phyloP scores from a whole-genome alignment of 164 flowering plant species.

The Umbilicus rupestris region DNA sequence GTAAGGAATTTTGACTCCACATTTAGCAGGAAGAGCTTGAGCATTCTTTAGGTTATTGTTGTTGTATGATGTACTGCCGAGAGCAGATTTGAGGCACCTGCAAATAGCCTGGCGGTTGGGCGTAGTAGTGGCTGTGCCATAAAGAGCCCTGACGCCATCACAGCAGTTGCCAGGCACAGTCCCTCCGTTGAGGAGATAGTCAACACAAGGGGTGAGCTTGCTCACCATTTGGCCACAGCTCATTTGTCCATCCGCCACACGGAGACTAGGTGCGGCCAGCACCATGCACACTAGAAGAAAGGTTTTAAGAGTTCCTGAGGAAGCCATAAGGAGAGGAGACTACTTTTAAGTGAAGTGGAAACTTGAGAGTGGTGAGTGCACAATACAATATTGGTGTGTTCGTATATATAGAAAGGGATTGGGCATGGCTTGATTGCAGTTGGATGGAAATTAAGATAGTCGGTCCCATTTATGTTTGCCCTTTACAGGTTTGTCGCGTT shows the following conservation, averaged over 20 bases:
- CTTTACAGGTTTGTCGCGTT: too few relatives aligned
- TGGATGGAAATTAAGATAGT: background rate
- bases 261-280: background rate
- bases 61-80: background rate
- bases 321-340: background rate
- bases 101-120: constrained; percentile 19
- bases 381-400: too few relatives aligned
- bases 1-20: constrained; percentile 23
- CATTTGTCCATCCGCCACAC: background rate
- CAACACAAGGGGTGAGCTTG: constrained; percentile 10
- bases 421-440: background rate
- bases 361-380: background rate
- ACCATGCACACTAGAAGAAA: constrained; percentile 4
- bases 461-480: background rate
- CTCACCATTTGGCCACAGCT: constrained; percentile 11
- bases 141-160: constrained; percentile 11
- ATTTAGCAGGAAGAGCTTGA: constrained; percentile 15
- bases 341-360: background rate
- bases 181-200: constrained; percentile 11
- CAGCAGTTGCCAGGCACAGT: constrained; percentile 15
- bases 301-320: background rate
- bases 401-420: background rate
- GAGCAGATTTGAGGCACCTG: constrained; percentile 14
- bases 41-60: constrained; percentile 9
- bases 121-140: constrained; percentile 11